Base-by-base conservation (phyloP, 208 protist species). In the Acanthamoeba triangularis region DNA sequence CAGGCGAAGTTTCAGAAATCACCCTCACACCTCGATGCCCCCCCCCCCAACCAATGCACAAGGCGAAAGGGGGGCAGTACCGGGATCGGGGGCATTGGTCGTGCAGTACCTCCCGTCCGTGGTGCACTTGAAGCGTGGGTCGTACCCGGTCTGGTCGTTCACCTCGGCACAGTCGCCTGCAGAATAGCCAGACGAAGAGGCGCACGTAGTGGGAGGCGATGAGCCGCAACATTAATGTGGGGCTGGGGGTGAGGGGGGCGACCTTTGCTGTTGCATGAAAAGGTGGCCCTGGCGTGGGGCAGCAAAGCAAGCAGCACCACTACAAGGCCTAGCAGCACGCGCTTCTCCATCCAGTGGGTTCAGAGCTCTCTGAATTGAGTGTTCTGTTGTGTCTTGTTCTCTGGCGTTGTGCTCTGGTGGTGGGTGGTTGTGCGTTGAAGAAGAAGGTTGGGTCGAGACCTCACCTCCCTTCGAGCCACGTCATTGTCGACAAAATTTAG, bases 91-190 rank as follows among this genome's bases (percentile, higher is more conserved):
- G 10, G n/a, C 49, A 4, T 61, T 8, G 33, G 35, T 13, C 10
- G 20, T 61, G 78, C 78, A 54, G 49, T 61, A 35, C 41, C 78
- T 54, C 3, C 78, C 78, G 44, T 87, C 78, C 6, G 78, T 61
- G 47, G 78, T 87, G 78, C 78, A 87, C 41, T n/a, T 54, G n/a
- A 87, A 87, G 47, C 78, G 78, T 3, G 78, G 78, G 78, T 87
- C 78, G 49, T 87, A 87, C 11, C 49, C 78, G 23, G 41, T 56
- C 47, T 61, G 20, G 7, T 54, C 78, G 47, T 87, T 41, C 20
- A 87, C 78, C 47, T 87, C 78, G 13, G 78, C 78, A 37, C 78
- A 87, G 11, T 87, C 47, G 23, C 78, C 78, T 87, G 49, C 4
- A 5, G 59, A n/a, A 65, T 28, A 65, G 25, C 1, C 25, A 5